A percentile compares a stretch with the other conserved stretches of the same genome.
Evolutionary conservation across 768 basidiomycete genomes (phyloP).

Genomic region (Amanita inopinata): DNA sequence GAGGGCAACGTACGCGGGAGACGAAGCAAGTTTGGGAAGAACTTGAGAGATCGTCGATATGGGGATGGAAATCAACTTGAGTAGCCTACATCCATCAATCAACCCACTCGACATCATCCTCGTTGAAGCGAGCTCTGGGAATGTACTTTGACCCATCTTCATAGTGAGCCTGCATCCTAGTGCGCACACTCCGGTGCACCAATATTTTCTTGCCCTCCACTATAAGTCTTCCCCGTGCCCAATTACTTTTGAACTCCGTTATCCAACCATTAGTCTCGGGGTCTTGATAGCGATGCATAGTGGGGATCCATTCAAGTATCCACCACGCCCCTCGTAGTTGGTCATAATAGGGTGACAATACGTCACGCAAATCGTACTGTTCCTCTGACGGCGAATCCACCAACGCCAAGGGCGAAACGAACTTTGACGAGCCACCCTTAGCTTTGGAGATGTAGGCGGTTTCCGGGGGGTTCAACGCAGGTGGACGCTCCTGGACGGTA

Average conservation of each 20-base stretch:
- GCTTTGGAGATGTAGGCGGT: background rate
- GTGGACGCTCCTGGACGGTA: constrained; percentile 10
- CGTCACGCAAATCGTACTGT: background rate
- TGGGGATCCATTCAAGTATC: constrained; percentile 4
- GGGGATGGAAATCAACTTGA: no score
- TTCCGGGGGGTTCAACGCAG: background rate
- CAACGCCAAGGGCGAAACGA: background rate
- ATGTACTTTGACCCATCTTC: constrained; percentile 24
- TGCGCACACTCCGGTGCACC: constrained; percentile 40
- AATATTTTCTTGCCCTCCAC: constrained; percentile 25
- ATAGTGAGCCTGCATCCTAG: constrained; percentile 41
- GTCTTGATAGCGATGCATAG: background rate
- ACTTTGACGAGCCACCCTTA: background rate
- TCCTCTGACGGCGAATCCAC: background rate
- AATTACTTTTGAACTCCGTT: no score
- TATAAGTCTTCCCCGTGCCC: constrained; percentile 14
- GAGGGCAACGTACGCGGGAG: no score
- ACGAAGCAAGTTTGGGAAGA: no score
- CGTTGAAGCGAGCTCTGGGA: constrained; percentile 27
- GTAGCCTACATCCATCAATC: no score
- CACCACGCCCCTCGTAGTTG: constrained; percentile 6
- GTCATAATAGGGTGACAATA: constrained; percentile 1
- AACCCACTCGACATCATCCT: constrained; percentile 24
- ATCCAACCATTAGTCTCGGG: no score
- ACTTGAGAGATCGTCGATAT: no score